A percentile compares a stretch with the other conserved stretches of the same genome.
phyloP scores from a whole-genome alignment of 176 grass and related monocot genomes.

The Oryza brachyantha region DNA sequence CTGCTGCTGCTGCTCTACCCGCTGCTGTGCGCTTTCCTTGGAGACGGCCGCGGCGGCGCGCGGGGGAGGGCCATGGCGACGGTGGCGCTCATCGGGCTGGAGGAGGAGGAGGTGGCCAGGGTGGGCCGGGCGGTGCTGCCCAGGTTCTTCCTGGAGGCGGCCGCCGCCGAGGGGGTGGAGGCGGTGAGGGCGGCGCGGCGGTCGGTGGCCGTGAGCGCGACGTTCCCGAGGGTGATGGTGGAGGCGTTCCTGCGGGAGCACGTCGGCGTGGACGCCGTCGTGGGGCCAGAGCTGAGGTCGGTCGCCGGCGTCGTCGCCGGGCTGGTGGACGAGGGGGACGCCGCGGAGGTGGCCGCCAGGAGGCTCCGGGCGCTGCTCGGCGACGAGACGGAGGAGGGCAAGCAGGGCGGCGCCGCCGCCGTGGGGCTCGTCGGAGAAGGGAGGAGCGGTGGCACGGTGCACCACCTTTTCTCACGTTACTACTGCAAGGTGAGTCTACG shows the following conservation, averaged over 20 bases:
- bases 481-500: slow-evolving; percentile 35
- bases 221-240: slow-evolving; percentile 71
- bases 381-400: neutral
- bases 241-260: slow-evolving; percentile 65
- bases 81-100: slow-evolving; percentile 59
- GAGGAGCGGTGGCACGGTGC: slow-evolving; percentile 14
- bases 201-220: slow-evolving; percentile 50
- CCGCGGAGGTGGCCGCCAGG: neutral
- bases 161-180: slow-evolving; percentile 54
- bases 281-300: slow-evolving; percentile 48
- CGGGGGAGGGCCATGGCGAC: slow-evolving; percentile 51
- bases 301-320: slow-evolving; percentile 23
- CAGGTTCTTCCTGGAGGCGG: slow-evolving; percentile 58
- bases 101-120: slow-evolving; percentile 43
- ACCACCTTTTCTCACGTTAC: slow-evolving; percentile 37
- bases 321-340: slow-evolving; percentile 21
- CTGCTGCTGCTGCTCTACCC: slow-evolving; percentile 54
- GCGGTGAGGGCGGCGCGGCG: slow-evolving; percentile 36
- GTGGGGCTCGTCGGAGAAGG: slow-evolving; percentile 37
- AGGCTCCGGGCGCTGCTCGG: neutral
- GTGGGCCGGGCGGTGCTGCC: slow-evolving; percentile 55
- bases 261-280: slow-evolving; percentile 57
- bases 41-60: slow-evolving; percentile 10
- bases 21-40: slow-evolving; percentile 13
- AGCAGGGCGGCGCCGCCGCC: neutral